Conservation (phyloP, 805 yeast genomes). For the Vanderwaltozyma tropicalis region DNA sequence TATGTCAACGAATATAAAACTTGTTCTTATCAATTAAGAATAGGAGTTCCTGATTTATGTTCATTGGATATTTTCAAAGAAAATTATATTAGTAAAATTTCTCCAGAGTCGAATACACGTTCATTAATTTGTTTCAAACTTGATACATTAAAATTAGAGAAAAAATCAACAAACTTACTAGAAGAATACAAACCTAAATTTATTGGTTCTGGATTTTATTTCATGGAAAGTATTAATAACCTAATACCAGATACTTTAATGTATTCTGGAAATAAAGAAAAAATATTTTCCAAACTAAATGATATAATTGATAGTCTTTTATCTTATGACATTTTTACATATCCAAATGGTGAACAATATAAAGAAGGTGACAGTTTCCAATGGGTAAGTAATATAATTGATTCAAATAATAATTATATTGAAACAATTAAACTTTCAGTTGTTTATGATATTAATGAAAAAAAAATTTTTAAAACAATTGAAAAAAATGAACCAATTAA, state of each 20-base stretch:
- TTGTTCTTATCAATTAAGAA: conserved; percentile 42
- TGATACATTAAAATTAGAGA: no score
- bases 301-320: conserved; percentile 16
- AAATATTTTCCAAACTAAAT: conserved; percentile 19
- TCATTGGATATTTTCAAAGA: conserved; percentile 15
- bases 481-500: no score
- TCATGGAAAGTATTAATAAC: conserved; percentile 2
- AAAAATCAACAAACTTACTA: no score
- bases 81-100: background rate
- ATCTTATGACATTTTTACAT: background rate
- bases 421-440: background rate
- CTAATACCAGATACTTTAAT: background rate
- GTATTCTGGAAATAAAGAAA: conserved; percentile 1
- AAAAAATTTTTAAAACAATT: background rate
- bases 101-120: no score
- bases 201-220: conserved; percentile 14
- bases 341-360: conserved; percentile 11
- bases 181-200: conserved; percentile 9
- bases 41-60: conserved; percentile 43
- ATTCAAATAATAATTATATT: conserved; percentile 3
- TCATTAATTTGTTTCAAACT: no score
- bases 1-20: conserved; percentile 36
- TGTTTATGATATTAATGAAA: background rate
- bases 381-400: conserved; percentile 25
- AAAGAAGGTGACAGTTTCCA: conserved; percentile 21